Percentiles rank a stretch among this genome's conserved stretches.
phyloP scores from a whole-genome alignment of 2,329 filamentous ascomycete genomes.

The Purpureocillium lavendulum region DNA sequence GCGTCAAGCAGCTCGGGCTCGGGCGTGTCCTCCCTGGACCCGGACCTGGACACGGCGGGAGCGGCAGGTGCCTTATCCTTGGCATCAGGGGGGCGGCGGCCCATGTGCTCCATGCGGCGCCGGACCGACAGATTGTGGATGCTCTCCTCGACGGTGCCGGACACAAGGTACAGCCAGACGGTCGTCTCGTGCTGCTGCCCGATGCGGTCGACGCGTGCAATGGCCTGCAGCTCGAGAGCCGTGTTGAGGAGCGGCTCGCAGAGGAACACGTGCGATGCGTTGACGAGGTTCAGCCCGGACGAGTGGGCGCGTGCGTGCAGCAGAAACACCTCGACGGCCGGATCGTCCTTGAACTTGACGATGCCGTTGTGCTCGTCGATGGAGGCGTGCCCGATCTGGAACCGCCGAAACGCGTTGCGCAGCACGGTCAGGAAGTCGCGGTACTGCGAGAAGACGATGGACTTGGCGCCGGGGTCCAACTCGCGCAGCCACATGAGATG shows the following conservation, averaged over 20 bases:
- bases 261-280: slow-evolving; percentile 88
- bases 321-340: slow-evolving; percentile 70
- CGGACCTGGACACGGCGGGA: slow-evolving; percentile 18
- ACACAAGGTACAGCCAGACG: slow-evolving; percentile 92
- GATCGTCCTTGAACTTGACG: slow-evolving; percentile 66
- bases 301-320: slow-evolving; percentile 84
- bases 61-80: too few species aligned
- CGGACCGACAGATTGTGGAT: slow-evolving; percentile 82
- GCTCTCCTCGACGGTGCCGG: slow-evolving; percentile 82
- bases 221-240: slow-evolving; percentile 87
- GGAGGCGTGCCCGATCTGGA: slow-evolving; percentile 64
- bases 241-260: slow-evolving; percentile 93
- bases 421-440: slow-evolving; percentile 72
- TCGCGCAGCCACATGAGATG: slow-evolving; percentile 81
- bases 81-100: slow-evolving; percentile 22
- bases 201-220: slow-evolving; percentile 90
- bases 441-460: slow-evolving; percentile 88
- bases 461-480: slow-evolving; percentile 79
- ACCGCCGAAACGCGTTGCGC: slow-evolving; percentile 57
- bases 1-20: slow-evolving; percentile 45
- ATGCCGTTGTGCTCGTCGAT: slow-evolving; percentile 65
- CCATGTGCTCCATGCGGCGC: slow-evolving; percentile 71
- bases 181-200: slow-evolving; percentile 83
- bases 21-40: slow-evolving; percentile 25
- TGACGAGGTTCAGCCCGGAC: slow-evolving; percentile 83